Conservation (phyloP, 1,139 yeast genomes). For the Hemisphaericaspora lyxosophila region DNA sequence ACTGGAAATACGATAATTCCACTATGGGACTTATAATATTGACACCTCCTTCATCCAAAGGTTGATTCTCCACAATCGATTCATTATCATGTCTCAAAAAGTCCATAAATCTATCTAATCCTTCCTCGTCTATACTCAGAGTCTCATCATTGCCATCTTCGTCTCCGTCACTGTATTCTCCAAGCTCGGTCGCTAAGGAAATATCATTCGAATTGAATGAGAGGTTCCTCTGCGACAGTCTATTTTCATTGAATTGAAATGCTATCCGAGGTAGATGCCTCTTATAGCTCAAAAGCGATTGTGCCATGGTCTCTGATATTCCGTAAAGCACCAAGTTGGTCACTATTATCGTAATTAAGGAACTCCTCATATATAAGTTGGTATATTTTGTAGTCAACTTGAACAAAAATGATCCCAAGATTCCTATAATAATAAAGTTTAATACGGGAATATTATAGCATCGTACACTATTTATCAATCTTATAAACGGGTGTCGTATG, state of each 20-base stretch:
- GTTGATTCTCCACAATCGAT: constrained; percentile 10
- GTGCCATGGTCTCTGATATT: constrained; percentile 88
- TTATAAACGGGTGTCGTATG: constrained; percentile 18
- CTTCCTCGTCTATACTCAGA: constrained; percentile 24
- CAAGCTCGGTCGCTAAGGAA: constrained; percentile 1
- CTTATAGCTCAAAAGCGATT: constrained; percentile 51
- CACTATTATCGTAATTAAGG: constrained; percentile 75
- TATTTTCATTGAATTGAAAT: constrained; percentile 22
- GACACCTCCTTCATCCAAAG: background rate
- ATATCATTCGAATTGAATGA: constrained; percentile 17
- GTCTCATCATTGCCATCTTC: constrained; percentile 2
- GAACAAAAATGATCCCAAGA: constrained; percentile 50
- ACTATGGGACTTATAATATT: constrained; percentile 5
- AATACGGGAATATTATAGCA: constrained; percentile 48
- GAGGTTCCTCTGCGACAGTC: constrained; percentile 6
- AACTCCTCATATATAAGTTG: constrained; percentile 62
- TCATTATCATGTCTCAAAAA: constrained; percentile 35
- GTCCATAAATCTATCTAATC: constrained; percentile 36
- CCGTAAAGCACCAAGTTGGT: constrained; percentile 83
- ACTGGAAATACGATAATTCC: constrained; percentile 50
- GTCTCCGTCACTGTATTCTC: constrained; percentile 12
- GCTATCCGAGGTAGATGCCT: constrained; percentile 22
- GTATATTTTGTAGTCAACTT: constrained; percentile 59
- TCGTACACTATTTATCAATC: constrained; percentile 35
- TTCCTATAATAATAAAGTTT: constrained; percentile 51